These are phyloP conservation scores for Pachysandra terminalis DNA, from an alignment of 164 flowering plant genomes.

Conservation along the genomic window DNA sequence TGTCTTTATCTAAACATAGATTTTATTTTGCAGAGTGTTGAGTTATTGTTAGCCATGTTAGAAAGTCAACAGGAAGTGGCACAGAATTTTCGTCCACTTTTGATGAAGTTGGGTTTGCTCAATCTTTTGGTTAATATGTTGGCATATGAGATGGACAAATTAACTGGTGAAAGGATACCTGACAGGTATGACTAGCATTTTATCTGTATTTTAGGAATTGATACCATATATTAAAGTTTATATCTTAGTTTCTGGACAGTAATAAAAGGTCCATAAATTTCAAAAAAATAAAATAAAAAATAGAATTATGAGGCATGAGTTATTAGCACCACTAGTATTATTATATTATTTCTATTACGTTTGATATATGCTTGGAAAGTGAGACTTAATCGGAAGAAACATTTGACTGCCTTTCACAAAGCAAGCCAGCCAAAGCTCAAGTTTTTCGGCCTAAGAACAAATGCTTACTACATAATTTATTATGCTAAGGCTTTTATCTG, in stretches of 20 bases:
- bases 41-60: conserved; percentile 52
- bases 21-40: conserved; percentile 49
- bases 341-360: no score
- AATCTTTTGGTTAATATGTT: conserved; percentile 57
- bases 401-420: no score
- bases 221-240: neutral
- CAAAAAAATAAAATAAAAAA: no score
- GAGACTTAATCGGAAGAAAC: no score
- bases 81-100: conserved; percentile 46
- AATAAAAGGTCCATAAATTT: neutral
- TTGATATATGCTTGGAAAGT: no score
- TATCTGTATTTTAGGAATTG: neutral
- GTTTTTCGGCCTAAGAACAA: no score
- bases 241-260: neutral
- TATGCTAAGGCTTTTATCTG: no score
- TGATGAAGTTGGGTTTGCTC: conserved; percentile 69
- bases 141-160: conserved; percentile 56
- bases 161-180: conserved; percentile 46
- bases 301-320: no score
- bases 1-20: conserved; percentile 8
- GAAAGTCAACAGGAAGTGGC: conserved; percentile 46
- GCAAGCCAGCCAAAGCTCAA: no score
- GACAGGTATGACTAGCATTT: conserved; percentile 57
- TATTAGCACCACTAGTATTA: no score
- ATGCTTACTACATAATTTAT: no score